Evolutionary conservation across 73 alveolate species (phyloP), one percentile per base, ranked within the genome.

Genomic region (Paraurostyla sp.): DNA sequence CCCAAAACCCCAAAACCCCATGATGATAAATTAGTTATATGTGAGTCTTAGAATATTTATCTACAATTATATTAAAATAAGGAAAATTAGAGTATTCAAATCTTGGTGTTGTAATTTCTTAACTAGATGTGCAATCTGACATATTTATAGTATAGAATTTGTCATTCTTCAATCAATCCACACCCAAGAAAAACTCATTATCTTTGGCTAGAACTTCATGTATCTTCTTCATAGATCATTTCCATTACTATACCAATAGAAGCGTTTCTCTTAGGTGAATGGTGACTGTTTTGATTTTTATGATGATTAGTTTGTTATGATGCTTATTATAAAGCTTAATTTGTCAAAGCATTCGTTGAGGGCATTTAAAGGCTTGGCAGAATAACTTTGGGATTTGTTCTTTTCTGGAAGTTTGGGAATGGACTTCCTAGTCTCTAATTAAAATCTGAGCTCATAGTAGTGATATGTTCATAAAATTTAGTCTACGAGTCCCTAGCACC

Each of bases 211-310:
- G 57, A 13, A 45, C 22, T 6, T 69, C 84, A 69, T 13, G 63
- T 23, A 38, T 69, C 84, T 32, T 69, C 84, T 69, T 69, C 84
- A 46, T 69, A 35, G 3, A 69, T 69, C 84, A 69, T 69, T 35
- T 69, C 84, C 84, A 69, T 69, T 4, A 69, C 84, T 41, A 69
- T 43, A 3, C 84, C 84, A n/a, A 69, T 69, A 13, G 84, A 38
- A 15, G 84, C 63, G 22, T 38, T 69, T 43, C 84, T 38, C 63
- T 41, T 69, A 2, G 84, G 84, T 35, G 84, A 69, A 69, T 69
- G 84, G 36, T 69, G 84, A 36, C 65, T 38, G 23, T 69, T 38
- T 18, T 69, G 38, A 6, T 38, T 4, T 18, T 69, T 41, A 35
- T 69, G 84, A 25, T 69, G 84, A 13, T 13, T 6, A n/a, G n/a